Evolutionary conservation across 768 basidiomycete genomes (phyloP).

Genomic region (Crucibulum laeve): DNA sequence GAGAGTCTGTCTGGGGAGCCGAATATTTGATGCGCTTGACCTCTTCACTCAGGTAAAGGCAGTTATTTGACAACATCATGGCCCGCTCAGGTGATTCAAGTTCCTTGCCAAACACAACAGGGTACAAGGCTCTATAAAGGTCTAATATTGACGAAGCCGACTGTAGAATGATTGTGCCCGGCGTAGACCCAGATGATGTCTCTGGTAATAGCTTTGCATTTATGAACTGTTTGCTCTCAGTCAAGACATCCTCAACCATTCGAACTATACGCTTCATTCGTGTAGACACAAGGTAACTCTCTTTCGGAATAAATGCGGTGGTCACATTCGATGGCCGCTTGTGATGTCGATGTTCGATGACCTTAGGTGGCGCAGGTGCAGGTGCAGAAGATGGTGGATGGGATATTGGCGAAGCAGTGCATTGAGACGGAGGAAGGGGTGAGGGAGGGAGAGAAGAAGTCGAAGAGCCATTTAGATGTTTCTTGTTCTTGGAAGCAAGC

Average conservation of each 20-base stretch:
- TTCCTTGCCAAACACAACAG: slow-evolving; percentile 48
- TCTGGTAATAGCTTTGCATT: slow-evolving; percentile 49
- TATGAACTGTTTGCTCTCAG: slow-evolving; percentile 64
- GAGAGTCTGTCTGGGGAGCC: slow-evolving; percentile 10
- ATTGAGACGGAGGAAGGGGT: slow-evolving; percentile 8
- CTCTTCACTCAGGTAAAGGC: slow-evolving; percentile 57
- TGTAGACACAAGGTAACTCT: slow-evolving; percentile 57
- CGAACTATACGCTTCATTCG: slow-evolving; percentile 49
- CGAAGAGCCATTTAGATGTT: slow-evolving; percentile 29
- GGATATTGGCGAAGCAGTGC: slow-evolving; percentile 14
- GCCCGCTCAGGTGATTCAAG: slow-evolving; percentile 47
- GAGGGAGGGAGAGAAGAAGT: not conserved
- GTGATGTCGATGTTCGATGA: slow-evolving; percentile 12
- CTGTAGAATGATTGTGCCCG: slow-evolving; percentile 56
- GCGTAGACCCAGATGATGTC: slow-evolving; percentile 23
- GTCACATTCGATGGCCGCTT: slow-evolving; percentile 21
- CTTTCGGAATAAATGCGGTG: slow-evolving; percentile 28
- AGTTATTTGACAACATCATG: slow-evolving; percentile 84
- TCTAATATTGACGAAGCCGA: slow-evolving; percentile 68
- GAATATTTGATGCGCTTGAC: slow-evolving; percentile 35
- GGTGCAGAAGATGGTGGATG: slow-evolving; percentile 13
- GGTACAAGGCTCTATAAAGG: slow-evolving; percentile 75
- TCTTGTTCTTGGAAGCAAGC: slow-evolving; percentile 52
- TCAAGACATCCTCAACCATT: slow-evolving; percentile 57
- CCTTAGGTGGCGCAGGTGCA: slow-evolving; percentile 7